Base-by-base conservation (phyloP, 768 basidiomycete genomes). In the Termitomyces eurrhizus region DNA sequence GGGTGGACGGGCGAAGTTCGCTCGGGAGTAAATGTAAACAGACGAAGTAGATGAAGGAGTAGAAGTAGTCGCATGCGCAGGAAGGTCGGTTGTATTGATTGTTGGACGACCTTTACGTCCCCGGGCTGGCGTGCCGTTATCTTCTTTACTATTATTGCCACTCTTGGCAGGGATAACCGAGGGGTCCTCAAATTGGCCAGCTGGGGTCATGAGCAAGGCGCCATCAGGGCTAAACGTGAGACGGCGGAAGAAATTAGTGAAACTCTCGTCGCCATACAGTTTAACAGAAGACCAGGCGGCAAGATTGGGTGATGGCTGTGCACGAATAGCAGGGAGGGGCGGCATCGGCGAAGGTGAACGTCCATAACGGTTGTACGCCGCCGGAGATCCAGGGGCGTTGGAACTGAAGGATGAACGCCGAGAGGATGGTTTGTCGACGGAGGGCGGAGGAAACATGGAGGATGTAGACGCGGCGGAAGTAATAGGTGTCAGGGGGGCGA, bases 131-230 rank as follows among this genome's bases (percentile, higher is more conserved):
- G 81, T 80, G n/a, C 68, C 72, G 44, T 73, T 75, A 26, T 75
- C 75, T 35, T 70, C 74, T 63, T 58, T 70, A 33, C 53, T 21
- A 37, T 44, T 63, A 32, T 49, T 59, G n/a, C 50, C 58, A 42
- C 58, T 55, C 61, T 68, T 53, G 57, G 63, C 56, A 57, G 79
- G 69, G 14, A 77, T 72, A 33, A 86, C 85, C 14, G 90, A 85
- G 4, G 93, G 90, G 72, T 98, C 96, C 70, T 98, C 95, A 67
- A 97, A 98, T 69, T 96, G 92, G 0, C 97, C 97, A 1, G 97
- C 96, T 0, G 97, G 97, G 0, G 97, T 98, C 65, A 98, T 78
- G 49, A 99, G 80, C 39, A 99, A 78, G 11, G 89, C 92, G 0
- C 97, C 97, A 70, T 99, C 97, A 2, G 96, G 93, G 57, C 93